Evolutionary conservation across 164 flowering plant genomes (phyloP).

Genomic region (Amborella trichopoda): DNA sequence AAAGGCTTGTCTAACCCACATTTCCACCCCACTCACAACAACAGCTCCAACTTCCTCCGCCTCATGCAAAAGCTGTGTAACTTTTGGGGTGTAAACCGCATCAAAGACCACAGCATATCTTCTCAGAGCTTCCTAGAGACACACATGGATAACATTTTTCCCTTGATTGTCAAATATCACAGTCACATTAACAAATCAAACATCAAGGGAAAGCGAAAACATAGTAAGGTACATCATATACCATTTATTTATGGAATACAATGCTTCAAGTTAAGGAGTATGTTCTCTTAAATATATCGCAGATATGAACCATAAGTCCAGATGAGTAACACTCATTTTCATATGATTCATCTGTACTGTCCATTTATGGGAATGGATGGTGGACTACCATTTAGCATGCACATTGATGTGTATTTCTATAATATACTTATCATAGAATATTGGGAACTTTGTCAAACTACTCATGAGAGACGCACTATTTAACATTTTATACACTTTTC

Average conservation of each 20-base stretch:
- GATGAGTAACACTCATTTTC: no score
- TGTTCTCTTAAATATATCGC: no score
- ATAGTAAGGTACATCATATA: not conserved
- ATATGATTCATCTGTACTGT: no score
- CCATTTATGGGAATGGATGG: no score
- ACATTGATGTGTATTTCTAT: no score
- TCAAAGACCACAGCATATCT: conserved; percentile 73
- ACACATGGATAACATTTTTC: not conserved
- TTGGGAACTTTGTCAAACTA: no score
- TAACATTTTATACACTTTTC: no score
- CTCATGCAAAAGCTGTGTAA: conserved; percentile 76
- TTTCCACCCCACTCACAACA: conserved; percentile 63
- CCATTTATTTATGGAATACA: not conserved
- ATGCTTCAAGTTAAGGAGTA: no score
- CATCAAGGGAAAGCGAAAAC: not conserved
- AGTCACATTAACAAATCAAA: not conserved
- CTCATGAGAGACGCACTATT: no score
- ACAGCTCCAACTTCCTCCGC: conserved; percentile 71
- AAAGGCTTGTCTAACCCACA: conserved; percentile 92
- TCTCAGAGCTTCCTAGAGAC: conserved; percentile 45
- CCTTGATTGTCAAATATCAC: not conserved
- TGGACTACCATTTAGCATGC: no score
- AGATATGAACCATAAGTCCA: no score
- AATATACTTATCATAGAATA: no score
- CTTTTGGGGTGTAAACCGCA: conserved; percentile 90